These are phyloP conservation scores for Tetrapisispora nanseiensis DNA, from an alignment of 805 yeast genomes.

Conservation along the genomic window DNA sequence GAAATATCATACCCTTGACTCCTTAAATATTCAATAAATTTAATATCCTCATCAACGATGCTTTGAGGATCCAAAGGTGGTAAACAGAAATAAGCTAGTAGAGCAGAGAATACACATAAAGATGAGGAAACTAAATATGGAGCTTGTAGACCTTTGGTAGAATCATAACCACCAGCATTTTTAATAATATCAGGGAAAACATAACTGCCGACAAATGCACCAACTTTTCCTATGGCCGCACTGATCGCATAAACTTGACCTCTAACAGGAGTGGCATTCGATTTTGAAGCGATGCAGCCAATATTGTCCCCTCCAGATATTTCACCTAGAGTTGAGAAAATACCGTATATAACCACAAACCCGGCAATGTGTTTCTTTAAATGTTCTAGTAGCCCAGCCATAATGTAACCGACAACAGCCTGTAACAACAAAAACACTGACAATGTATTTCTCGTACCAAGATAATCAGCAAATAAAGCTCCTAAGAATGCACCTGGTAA, in stretches of 20 bases:
- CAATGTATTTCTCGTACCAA: conserved; percentile 84
- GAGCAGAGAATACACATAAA: conserved; percentile 62
- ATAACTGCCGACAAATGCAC: conserved; percentile 86
- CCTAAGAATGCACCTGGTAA: conserved; percentile 86
- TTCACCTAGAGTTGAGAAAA: conserved; percentile 80
- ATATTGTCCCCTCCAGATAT: conserved; percentile 92
- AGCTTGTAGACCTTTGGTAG: conserved; percentile 37
- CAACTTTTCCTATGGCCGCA: conserved; percentile 85
- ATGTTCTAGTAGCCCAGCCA: conserved; percentile 60
- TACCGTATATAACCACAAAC: conserved; percentile 80
- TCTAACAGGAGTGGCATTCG: conserved; percentile 77
- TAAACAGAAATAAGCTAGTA: conserved; percentile 56
- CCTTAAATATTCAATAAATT: conserved; percentile 56
- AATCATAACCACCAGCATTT: conserved; percentile 38
- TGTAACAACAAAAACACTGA: conserved; percentile 60
- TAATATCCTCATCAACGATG: conserved; percentile 64
- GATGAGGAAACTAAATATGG: conserved; percentile 79
- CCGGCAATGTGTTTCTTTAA: conserved; percentile 59
- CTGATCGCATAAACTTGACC: conserved; percentile 88
- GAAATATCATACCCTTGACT: conserved; percentile 12
- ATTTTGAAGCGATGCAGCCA: conserved; percentile 80
- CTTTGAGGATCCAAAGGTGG: conserved; percentile 83
- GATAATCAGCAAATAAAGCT: conserved; percentile 71
- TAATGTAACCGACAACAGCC: conserved; percentile 68
- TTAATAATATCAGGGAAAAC: conserved; percentile 74